Conservation (phyloP, 1,284 basidiomycete genomes). For the Ganoderma leucocontextum region DNA sequence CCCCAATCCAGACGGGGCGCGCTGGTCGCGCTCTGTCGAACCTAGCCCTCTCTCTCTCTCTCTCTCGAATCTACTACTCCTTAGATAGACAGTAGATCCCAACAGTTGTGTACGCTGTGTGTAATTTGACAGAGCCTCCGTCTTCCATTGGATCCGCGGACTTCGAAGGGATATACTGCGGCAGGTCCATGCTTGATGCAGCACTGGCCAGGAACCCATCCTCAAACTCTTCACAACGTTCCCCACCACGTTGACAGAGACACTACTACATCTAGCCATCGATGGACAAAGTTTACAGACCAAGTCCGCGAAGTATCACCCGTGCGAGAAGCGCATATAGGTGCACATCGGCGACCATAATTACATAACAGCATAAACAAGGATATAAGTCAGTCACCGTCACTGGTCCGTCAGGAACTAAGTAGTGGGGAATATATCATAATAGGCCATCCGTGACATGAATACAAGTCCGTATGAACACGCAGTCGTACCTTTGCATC, state of each 20-base stretch:
- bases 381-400: constrained; percentile 10
- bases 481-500: not conserved
- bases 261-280: not conserved
- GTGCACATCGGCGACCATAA: constrained; percentile 8
- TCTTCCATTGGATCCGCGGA: not conserved
- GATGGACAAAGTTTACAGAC: not conserved
- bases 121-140: not conserved
- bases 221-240: not conserved
- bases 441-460: constrained; percentile 10
- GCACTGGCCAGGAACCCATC: not conserved
- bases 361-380: constrained; percentile 17
- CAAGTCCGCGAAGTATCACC: not conserved
- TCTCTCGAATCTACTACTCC: not conserved
- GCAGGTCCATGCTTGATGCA: not conserved
- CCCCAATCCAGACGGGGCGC: no score
- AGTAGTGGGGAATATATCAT: constrained; percentile 12
- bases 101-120: not conserved
- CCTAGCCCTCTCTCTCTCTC: no score
- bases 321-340: not conserved
- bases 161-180: not conserved
- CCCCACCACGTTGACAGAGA: not conserved
- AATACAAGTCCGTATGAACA: constrained; percentile 12
- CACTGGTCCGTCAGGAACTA: no score
- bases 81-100: not conserved
- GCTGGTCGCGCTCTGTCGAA: no score